Base-by-base conservation (phyloP, 257 asterid genomes). In the Solanum pimpinellifolium region DNA sequence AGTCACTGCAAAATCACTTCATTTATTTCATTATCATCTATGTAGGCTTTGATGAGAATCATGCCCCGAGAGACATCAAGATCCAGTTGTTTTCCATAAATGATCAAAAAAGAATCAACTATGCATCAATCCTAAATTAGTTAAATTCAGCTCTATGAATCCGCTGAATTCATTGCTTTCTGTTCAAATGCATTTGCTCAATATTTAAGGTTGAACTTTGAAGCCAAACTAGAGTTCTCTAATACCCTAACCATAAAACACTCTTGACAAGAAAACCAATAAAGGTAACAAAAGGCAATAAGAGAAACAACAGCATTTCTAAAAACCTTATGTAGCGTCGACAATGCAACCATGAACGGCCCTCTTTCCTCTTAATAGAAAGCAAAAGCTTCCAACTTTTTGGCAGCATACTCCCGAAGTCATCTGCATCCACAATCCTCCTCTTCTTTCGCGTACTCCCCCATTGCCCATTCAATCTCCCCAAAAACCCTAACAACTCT, bases 241-340 rank as follows among this genome's bases (percentile, higher is more conserved):
- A 46, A 46, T 78, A 77, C 62, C 41, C 84, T 9, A 9, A 46
- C 83, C 62, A 77, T 13, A 77, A 77, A 76, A 46, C 83, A 78
- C 10, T 46, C 65, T 15, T 25, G 20, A 11, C 68, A 47, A 80
- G 11, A 29, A 44, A 33, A 68, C 9, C 65, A 25, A 59, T 15
- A 74, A 52, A 83, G 44, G 21, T 35, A 85, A 74, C 59, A 59
- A 68, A 56, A 27, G 89, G 12, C 25, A 27, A 42, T 14, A 74
- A 85, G 76, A 72, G 83, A 76, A 49, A 49, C 85, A 80, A 29
- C 42, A 62, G 59, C 21, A 25, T 41, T 42, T 20, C 77, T 85
- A 78, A 74, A 83, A 89, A 96, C 99, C 98, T 96, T 94, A 95
- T 91, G 91, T 93, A 96, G 31, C 97, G 94, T 29, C 95, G 93